These are phyloP conservation scores for Pholiota adiposa DNA, from an alignment of 1,284 basidiomycete genomes.

Conservation along the genomic window DNA sequence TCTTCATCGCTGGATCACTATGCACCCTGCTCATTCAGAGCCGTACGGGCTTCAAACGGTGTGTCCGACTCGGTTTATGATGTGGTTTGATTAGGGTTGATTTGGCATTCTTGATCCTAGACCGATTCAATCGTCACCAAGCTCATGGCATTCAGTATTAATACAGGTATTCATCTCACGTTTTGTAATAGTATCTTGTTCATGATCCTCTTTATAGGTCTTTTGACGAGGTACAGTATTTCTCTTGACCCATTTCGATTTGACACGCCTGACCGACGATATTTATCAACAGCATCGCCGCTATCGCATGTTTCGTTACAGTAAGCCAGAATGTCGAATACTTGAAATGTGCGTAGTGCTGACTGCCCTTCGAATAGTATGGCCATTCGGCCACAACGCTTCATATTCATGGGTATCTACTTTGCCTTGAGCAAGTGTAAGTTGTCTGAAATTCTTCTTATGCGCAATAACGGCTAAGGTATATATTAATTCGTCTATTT, in stretches of 20 bases:
- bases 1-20: conserved; percentile 28
- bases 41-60: conserved; percentile 32
- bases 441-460: not conserved
- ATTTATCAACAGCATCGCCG: too few relatives aligned
- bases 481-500: not conserved
- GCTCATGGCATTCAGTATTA: conserved; percentile 34
- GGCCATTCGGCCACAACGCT: conserved; percentile 33
- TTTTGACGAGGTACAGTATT: too few relatives aligned
- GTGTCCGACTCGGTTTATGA: not conserved
- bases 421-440: conserved; percentile 35
- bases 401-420: conserved; percentile 37
- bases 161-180: conserved; percentile 30
- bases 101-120: not conserved
- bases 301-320: conserved; percentile 33
- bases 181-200: too few relatives aligned
- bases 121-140: conserved; percentile 29
- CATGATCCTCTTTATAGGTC: conserved; percentile 5
- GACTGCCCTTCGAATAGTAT: too few relatives aligned
- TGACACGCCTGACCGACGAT: too few relatives aligned
- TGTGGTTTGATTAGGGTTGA: not conserved
- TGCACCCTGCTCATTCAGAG: conserved; percentile 29
- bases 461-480: too few relatives aligned
- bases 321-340: too few relatives aligned
- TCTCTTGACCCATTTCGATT: too few relatives aligned
- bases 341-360: too few relatives aligned